A percentile compares a stretch with the other conserved stretches of the same genome.
Evolutionary conservation across 1,139 yeast species (phyloP).

Genomic region (Entelexis sorbosivorans): DNA sequence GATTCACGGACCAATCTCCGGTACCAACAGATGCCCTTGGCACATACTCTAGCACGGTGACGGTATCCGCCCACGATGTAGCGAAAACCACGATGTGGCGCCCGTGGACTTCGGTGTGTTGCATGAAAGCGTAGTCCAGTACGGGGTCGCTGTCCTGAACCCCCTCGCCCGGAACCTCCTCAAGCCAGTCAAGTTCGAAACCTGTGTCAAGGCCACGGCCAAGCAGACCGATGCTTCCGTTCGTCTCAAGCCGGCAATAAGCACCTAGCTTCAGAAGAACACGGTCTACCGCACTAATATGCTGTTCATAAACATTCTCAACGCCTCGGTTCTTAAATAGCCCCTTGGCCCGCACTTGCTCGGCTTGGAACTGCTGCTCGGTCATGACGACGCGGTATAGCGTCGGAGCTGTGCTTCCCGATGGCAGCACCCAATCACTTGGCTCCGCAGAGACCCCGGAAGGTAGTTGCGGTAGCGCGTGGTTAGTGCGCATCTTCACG

Average conservation of each 20-base stretch:
- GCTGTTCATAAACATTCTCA: slow-evolving; percentile 67
- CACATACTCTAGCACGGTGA: slow-evolving; percentile 10
- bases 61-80: slow-evolving; percentile 42
- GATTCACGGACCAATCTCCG: slow-evolving; percentile 10
- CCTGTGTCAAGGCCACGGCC: slow-evolving; percentile 83
- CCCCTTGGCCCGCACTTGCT: slow-evolving; percentile 48
- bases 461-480: slow-evolving; percentile 32
- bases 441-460: slow-evolving; percentile 41
- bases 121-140: slow-evolving; percentile 54
- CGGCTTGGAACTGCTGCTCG: slow-evolving; percentile 49
- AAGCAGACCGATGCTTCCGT: slow-evolving; percentile 67
- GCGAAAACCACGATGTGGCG: slow-evolving; percentile 65
- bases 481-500: slow-evolving; percentile 42
- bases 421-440: slow-evolving; percentile 55
- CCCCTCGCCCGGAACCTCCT: slow-evolving; percentile 19
- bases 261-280: slow-evolving; percentile 72
- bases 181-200: slow-evolving; percentile 50
- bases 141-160: slow-evolving; percentile 31
- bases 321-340: slow-evolving; percentile 54
- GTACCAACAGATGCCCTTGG: background rate
- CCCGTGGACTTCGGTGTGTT: slow-evolving; percentile 65
- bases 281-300: slow-evolving; percentile 56
- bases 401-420: slow-evolving; percentile 35
- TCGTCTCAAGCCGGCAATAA: slow-evolving; percentile 45
- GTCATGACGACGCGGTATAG: slow-evolving; percentile 50